phyloP scores from a whole-genome alignment of 2,329 filamentous ascomycete genomes.

The Seiridium cupressi region DNA sequence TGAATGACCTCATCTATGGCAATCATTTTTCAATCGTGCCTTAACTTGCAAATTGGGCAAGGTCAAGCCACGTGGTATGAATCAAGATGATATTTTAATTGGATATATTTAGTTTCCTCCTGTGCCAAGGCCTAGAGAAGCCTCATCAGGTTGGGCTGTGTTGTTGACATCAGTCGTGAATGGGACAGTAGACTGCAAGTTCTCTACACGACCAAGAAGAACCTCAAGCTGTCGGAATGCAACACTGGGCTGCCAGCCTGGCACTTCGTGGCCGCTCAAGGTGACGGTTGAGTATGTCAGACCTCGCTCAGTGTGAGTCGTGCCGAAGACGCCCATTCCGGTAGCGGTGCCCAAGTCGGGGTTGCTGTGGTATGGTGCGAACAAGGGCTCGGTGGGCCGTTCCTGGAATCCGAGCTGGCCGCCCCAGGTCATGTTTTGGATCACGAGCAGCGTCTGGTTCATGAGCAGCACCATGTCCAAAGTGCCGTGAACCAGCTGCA shows the following conservation, averaged over 20 bases:
- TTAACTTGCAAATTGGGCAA: too few species aligned
- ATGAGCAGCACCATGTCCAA: slow-evolving; percentile 63
- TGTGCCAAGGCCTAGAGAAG: not conserved
- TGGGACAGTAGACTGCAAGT: slow-evolving; percentile 3
- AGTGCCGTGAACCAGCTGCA: slow-evolving; percentile 68
- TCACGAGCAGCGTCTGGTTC: slow-evolving; percentile 65
- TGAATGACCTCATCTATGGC: too few species aligned
- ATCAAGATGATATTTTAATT: not conserved
- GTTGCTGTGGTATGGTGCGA: slow-evolving; percentile 59
- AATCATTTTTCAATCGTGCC: too few species aligned
- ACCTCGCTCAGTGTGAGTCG: slow-evolving; percentile 68
- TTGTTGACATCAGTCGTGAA: slow-evolving; percentile 7
- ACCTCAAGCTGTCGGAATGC: slow-evolving; percentile 70
- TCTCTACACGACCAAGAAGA: slow-evolving; percentile 63
- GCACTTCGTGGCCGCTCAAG: slow-evolving; percentile 61
- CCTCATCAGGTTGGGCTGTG: not conserved
- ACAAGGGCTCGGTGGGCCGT: slow-evolving; percentile 58
- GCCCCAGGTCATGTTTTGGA: slow-evolving; percentile 79
- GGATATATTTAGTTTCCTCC: not conserved
- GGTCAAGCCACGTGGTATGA: too few species aligned
- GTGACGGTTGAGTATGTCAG: slow-evolving; percentile 66
- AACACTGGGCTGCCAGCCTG: slow-evolving; percentile 63
- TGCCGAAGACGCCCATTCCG: slow-evolving; percentile 65
- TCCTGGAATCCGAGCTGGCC: slow-evolving; percentile 65
- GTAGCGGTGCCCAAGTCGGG: slow-evolving; percentile 41